These are phyloP conservation scores for Nitzschia palea DNA, from an alignment of 108 stramenopile genomes.

Conservation along the genomic window DNA sequence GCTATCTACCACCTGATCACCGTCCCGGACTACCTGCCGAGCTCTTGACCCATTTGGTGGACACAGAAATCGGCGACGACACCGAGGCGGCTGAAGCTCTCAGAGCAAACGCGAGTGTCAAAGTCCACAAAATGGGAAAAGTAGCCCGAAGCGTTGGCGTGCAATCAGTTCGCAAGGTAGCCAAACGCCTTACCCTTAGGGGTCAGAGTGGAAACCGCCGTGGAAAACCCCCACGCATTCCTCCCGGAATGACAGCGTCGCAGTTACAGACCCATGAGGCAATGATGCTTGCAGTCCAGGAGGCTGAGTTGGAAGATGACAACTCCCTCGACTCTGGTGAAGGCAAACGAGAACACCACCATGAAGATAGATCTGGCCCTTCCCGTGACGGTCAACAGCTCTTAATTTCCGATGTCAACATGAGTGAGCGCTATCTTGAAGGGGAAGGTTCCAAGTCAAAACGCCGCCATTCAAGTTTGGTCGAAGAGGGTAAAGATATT, in stretches of 20 bases:
- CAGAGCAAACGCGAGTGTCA: conserved; percentile 67
- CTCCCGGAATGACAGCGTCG: conserved; percentile 29
- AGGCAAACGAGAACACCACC: not conserved
- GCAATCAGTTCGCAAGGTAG: conserved; percentile 65
- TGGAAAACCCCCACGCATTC: conserved; percentile 73
- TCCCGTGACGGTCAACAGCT: not conserved
- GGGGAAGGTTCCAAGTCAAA: conserved; percentile 9
- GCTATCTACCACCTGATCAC: conserved; percentile 33
- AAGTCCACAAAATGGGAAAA: conserved; percentile 68
- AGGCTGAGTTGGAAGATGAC: not conserved
- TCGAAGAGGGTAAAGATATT: conserved; percentile 36
- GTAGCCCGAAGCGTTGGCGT: conserved; percentile 59
- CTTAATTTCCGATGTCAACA: conserved; percentile 5
- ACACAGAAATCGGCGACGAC: conserved; percentile 64
- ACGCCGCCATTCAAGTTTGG: not conserved
- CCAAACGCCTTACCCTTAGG: conserved; percentile 48
- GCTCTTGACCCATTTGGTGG: conserved; percentile 19
- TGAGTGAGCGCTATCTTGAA: not conserved
- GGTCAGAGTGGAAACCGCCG: conserved; percentile 54
- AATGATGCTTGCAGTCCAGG: not conserved
- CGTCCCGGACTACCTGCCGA: conserved; percentile 21
- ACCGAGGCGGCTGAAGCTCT: conserved; percentile 83
- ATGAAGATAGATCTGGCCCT: not conserved
- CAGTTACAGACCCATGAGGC: conserved; percentile 2
- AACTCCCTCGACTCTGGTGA: not conserved